These are phyloP conservation scores for Hirsutella rhossiliensis DNA, from an alignment of 2,329 filamentous ascomycete genomes.

Conservation along the genomic window DNA sequence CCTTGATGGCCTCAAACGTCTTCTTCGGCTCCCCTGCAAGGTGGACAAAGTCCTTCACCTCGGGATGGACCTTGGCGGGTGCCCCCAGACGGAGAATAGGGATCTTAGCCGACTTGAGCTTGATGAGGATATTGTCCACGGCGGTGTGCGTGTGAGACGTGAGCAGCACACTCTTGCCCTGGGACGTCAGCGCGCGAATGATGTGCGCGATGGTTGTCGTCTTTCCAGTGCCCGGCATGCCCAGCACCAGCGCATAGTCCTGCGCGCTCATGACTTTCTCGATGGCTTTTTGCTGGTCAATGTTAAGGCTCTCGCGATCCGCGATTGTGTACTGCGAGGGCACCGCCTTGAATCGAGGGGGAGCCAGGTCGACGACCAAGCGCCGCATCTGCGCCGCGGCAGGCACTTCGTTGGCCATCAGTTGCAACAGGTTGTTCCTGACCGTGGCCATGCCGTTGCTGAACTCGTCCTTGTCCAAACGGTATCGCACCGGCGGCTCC, in stretches of 20 bases:
- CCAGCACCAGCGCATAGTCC: conserved; percentile 93
- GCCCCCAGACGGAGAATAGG: conserved; percentile 78
- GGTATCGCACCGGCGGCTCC: conserved; percentile 54
- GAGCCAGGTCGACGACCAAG: conserved; percentile 65
- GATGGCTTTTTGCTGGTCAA: conserved; percentile 77
- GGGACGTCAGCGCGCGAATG: conserved; percentile 75
- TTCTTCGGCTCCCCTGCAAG: conserved; percentile 63
- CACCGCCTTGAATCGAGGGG: conserved; percentile 59
- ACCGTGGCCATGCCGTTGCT: conserved; percentile 95
- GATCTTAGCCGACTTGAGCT: conserved; percentile 69
- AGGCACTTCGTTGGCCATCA: conserved; percentile 72
- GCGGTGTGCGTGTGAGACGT: conserved; percentile 96
- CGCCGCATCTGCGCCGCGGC: conserved; percentile 61
- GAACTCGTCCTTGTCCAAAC: conserved; percentile 95
- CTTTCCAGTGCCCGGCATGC: conserved; percentile 97
- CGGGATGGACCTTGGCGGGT: conserved; percentile 72
- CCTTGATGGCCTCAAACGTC: conserved; percentile 72
- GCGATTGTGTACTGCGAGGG: conserved; percentile 52
- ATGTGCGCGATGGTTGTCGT: conserved; percentile 98
- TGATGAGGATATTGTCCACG: conserved; percentile 94
- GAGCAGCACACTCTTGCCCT: conserved; percentile 84
- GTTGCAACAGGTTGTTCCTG: conserved; percentile 82
- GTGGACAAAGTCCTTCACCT: conserved; percentile 75
- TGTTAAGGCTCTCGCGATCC: conserved; percentile 60
- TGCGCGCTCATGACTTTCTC: conserved; percentile 91